A percentile compares a stretch with the other conserved stretches of the same genome.
phyloP scores from a whole-genome alignment of 306 rosid genomes.

The Cicer cuneatum region DNA sequence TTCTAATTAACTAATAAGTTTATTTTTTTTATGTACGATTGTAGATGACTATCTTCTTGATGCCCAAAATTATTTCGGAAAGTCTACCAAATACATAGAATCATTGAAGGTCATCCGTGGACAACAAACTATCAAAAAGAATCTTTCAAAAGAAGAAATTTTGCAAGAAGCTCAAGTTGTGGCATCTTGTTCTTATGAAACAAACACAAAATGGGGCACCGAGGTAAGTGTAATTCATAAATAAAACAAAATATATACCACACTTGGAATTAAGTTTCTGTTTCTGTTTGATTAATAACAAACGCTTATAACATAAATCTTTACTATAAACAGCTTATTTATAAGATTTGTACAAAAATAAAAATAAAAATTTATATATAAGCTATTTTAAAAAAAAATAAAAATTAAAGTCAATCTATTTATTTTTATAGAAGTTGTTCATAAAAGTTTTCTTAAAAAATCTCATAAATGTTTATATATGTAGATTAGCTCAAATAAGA shows the following conservation, averaged over 20 bases:
- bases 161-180: slow-evolving; percentile 47
- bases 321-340: no score
- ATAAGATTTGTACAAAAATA: no score
- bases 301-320: no score
- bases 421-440: no score
- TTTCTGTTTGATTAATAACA: no score
- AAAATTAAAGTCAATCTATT: no score
- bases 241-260: not conserved
- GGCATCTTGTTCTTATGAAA: slow-evolving; percentile 51
- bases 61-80: slow-evolving; percentile 46
- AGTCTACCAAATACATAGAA: slow-evolving; percentile 44
- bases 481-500: no score
- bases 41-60: slow-evolving; percentile 47
- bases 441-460: no score
- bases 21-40: not conserved
- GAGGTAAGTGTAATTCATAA: slow-evolving; percentile 43
- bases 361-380: no score
- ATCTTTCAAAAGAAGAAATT: slow-evolving; percentile 27
- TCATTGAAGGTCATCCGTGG: slow-evolving; percentile 45
- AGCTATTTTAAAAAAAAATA: no score
- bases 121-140: slow-evolving; percentile 24
- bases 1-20: not conserved
- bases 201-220: slow-evolving; percentile 54
- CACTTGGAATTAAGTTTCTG: not conserved
- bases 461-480: no score